A percentile compares a stretch with the other conserved stretches of the same genome.
Evolutionary conservation across 306 rosid genomes (phyloP).

Genomic region (Arachis hypogaea): DNA sequence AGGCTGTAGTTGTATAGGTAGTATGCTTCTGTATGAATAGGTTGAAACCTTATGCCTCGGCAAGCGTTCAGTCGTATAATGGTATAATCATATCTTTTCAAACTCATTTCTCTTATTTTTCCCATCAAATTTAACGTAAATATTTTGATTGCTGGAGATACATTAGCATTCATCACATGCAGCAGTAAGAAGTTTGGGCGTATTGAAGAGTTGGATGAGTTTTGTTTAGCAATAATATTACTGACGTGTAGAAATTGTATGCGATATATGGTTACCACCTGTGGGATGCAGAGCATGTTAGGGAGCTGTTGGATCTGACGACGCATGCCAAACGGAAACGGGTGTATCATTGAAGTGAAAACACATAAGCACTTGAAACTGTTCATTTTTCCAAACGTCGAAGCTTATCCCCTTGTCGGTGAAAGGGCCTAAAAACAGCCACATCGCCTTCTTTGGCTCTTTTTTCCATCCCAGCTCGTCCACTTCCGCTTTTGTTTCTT

Average conservation of each 20-base stretch:
- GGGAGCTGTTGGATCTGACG: conserved; percentile 38
- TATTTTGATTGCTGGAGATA: conserved; percentile 1
- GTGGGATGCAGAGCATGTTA: conserved; percentile 20
- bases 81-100: conserved; percentile 32
- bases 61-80: background rate
- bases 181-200: background rate
- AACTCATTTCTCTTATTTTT: conserved; percentile 17
- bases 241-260: conserved; percentile 26
- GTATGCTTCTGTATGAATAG: conserved; percentile 11
- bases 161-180: too few species aligned
- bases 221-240: too few species aligned
- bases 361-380: conserved; percentile 40
- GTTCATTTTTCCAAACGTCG: conserved; percentile 4
- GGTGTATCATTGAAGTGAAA: conserved; percentile 31
- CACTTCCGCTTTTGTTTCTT: conserved; percentile 26
- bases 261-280: conserved; percentile 30
- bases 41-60: conserved; percentile 9
- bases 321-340: conserved; percentile 39
- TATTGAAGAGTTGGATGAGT: background rate
- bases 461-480: background rate
- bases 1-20: conserved; percentile 11
- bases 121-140: conserved; percentile 6
- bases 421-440: conserved; percentile 35
- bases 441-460: conserved; percentile 30
- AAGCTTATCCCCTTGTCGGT: conserved; percentile 41